Base-by-base conservation (phyloP, 1,139 yeast species). In the Pichia sp. region DNA sequence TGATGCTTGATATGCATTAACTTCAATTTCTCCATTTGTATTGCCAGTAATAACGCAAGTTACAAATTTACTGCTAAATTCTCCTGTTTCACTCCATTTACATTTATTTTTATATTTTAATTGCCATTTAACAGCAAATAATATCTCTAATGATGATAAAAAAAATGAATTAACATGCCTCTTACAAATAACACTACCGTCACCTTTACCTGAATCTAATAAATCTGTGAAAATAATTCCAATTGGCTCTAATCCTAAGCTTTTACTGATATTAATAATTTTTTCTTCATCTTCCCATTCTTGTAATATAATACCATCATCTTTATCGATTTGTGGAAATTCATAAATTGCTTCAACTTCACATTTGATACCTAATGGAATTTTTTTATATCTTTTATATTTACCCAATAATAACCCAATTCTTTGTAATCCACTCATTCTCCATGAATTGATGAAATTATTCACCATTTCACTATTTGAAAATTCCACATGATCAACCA, bases 401-500 rank as follows among this genome's bases (percentile, higher is more conserved):
- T 74, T 70, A 6, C 99, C 99, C 59, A 87, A 82, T 65, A 94
- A 65, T 49, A 82, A 73, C 0, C 97, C 98, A 50, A 84, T 74
- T 57, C 98, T 73, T 65, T 94, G 99, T 20, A 77, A 70, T 1
- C 97, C 97, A 0, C 94, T 77, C 48, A 71, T 69, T 65, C 99
- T 79, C 99, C 99, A 92, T 16, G 86, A 69, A 53, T 92, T 94
- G 48, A 94, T 86, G 63, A 94, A 92, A 35, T 74, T 70, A 62
- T 92, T 87, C 47, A 94, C 76, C 31, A 89, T 75, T 4, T 71
- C 69, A 39, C 89, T 78, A 50, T 78, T 79, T 22, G 89, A 80
- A 64, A 90, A 86, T 63, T 92, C 97, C 29, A 92, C 94, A 67
- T 94, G 97, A 64, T 94, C 99, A 23, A 94, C 96, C 96, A 92